Evolutionary conservation across 2,329 filamentous ascomycete genomes (phyloP), one percentile per base, ranked within the genome.

Genomic region (Sporothrix pallida): DNA sequence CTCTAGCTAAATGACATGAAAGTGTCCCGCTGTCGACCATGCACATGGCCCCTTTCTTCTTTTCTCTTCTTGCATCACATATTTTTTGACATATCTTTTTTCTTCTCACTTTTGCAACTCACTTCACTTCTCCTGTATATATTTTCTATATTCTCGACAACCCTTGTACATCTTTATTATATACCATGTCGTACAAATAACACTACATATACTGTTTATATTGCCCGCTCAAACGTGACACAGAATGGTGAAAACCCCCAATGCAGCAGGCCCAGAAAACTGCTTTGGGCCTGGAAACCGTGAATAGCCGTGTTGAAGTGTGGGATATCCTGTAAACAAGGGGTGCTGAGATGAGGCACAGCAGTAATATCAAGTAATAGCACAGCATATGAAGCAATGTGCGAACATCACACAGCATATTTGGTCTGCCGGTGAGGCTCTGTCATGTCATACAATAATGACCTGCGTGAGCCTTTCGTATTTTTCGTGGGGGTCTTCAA

Each of bases 41-140:
- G 48, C 23, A 42, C 31, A 54, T 26, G 37, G 17, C 4, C 7
- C 12, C 15, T 44, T 20, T 37, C 6, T 17, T 17, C 20, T 60
- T 13, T 42, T 54, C 23, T n/a, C n/a, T 54, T 67, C 42, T 48
- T 48, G 20, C 12, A 48, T 26, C 62, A 67, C 62, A 48, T 65
- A 20, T 48, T 65, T 23, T n/a, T 12, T 50, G 12, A 60, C 48
- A 3, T 26, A 1, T 37, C 10, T 46, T 2, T 5, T 26, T 46
- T 17, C 12, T 48, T 48, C 2, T 26, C 3, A 13, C 15, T 23
- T 31, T 48, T 37, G 31, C 31, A 7, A 3, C 42, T 37, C 15
- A 15, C 17, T 70, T 72, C 26, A 48, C 46, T 70, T 70, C 48
- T 67, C 15, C 3, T 74, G 56, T 72, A 70, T 50, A 71, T 73